Evolutionary conservation across 106 monocot genomes (phyloP), one percentile per base, ranked within the genome.

Genomic region (Dactylorhiza incarnata): DNA sequence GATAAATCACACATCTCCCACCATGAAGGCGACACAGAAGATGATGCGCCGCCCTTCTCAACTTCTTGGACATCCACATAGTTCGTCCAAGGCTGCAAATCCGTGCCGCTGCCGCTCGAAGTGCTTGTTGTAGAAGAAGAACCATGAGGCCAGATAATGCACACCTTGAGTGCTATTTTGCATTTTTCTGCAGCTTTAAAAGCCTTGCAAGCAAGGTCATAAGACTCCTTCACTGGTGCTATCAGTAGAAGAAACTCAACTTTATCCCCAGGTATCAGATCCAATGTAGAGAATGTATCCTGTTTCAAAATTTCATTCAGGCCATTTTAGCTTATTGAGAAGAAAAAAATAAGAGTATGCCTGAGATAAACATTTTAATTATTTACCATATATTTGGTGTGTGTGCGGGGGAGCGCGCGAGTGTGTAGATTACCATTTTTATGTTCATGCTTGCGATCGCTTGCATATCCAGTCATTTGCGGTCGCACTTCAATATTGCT

Each of bases 181-280:
- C 77, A 78, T 65, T 78, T 75, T 68, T 81, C 80, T 25, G 94
- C 89, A 43, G 83, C 81, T 68, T 78, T 81, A 19, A 83, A 75
- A 12, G 83, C 80, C 56, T 71, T 80, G 75, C 72, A 72, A 19
- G 99, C 99, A 78, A 99, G 71, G 47, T 88, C 71, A 55, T 91
- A 99, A 5, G 97, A 99, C 50, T 78, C 77, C 74, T 89, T 86
- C 2, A 62, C n/a, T 75, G 97, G 97, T 20, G 91, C 89, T 61
- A 94, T 94, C 51, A 91, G 88, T 61, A 99, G 86, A 84, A 91
- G 43, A 73, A 94, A 94, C 77, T 87, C 97, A 19, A 88, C 83
- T 77, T 94, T 99, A 50, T 91, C 86, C 53, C 81, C 84, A 75
- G 82, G 70, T 47, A 99, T 50, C 44, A 94, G 86, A 85, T 99